These are phyloP conservation scores for Ambrosiella cleistominuta DNA, from an alignment of 2,329 filamentous ascomycete species.

Conservation along the genomic window DNA sequence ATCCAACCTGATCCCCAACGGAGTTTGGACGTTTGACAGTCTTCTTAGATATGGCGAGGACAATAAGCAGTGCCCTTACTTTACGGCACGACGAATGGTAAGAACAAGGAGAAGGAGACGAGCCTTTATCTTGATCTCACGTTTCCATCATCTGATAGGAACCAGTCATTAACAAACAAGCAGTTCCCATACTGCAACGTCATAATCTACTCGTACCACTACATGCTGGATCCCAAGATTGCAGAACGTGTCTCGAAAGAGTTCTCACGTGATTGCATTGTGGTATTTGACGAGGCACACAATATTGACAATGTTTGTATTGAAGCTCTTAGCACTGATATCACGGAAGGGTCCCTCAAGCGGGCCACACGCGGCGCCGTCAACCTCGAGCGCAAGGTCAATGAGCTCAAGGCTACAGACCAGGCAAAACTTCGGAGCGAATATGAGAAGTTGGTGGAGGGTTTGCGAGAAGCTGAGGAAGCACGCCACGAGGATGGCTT, in stretches of 20 bases:
- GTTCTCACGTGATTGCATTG: constrained; percentile 92
- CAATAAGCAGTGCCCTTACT: constrained; percentile 95
- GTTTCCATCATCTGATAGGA: background rate
- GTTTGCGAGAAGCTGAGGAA: constrained; percentile 72
- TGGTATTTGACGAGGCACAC: constrained; percentile 96
- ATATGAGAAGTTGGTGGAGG: constrained; percentile 88
- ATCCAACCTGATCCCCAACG: constrained; percentile 83
- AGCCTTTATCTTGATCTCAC: background rate
- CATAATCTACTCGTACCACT: constrained; percentile 99
- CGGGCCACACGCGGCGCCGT: constrained; percentile 81
- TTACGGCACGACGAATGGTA: constrained; percentile 86
- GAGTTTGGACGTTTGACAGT: constrained; percentile 88
- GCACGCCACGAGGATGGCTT: constrained; percentile 80
- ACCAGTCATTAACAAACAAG: background rate
- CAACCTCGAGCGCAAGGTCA: constrained; percentile 79
- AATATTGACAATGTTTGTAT: constrained; percentile 99
- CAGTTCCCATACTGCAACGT: constrained; percentile 98
- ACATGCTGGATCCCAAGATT: constrained; percentile 93
- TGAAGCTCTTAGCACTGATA: constrained; percentile 87
- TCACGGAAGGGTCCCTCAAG: constrained; percentile 84
- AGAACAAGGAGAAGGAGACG: constrained; percentile 15
- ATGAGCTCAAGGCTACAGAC: constrained; percentile 90
- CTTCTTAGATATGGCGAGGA: constrained; percentile 81
- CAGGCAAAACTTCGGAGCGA: constrained; percentile 87
- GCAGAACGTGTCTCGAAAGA: constrained; percentile 89